A percentile compares a stretch with the other conserved stretches of the same genome.
These are phyloP conservation scores for Asterochloris sp. DNA, from an alignment of 139 green algal species.

Conservation along the genomic window DNA sequence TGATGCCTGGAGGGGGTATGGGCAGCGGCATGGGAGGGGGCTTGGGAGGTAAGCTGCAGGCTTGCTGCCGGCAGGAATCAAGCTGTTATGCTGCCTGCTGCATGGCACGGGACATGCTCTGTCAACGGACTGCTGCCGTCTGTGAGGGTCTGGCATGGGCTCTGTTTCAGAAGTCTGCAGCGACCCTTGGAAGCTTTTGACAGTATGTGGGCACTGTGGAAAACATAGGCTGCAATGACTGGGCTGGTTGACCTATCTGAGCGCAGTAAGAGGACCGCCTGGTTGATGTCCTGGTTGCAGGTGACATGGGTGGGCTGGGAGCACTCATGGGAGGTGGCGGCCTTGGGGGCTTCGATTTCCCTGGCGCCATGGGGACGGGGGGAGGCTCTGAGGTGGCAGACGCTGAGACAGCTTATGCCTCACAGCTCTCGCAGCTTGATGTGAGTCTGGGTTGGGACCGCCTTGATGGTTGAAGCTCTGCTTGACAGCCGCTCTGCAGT, in stretches of 20 bases:
- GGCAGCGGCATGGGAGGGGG: neutral
- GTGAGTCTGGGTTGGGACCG: neutral
- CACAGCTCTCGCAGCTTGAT: conserved; percentile 87
- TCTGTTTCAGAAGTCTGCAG: neutral
- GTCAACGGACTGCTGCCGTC: neutral
- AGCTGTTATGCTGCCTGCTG: neutral
- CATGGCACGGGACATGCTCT: neutral
- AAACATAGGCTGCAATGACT: neutral
- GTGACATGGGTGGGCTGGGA: conserved; percentile 37
- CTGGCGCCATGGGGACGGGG: conserved; percentile 19
- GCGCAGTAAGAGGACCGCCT: neutral
- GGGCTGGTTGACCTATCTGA: neutral
- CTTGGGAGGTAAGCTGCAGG: neutral
- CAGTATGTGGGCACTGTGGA: neutral
- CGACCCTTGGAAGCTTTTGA: neutral
- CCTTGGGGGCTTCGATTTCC: conserved; percentile 7
- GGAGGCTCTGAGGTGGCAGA: conserved; percentile 49
- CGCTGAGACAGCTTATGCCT: conserved; percentile 67
- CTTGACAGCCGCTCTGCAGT: neutral
- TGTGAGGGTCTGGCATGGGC: neutral
- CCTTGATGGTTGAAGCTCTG: neutral
- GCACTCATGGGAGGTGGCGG: conserved; percentile 26
- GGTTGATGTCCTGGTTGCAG: neutral
- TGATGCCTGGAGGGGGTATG: conserved; percentile 18
- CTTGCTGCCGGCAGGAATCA: neutral